These are phyloP conservation scores for Cenchrus americanus DNA, from an alignment of 176 grass and related monocot species.

Conservation along the genomic window DNA sequence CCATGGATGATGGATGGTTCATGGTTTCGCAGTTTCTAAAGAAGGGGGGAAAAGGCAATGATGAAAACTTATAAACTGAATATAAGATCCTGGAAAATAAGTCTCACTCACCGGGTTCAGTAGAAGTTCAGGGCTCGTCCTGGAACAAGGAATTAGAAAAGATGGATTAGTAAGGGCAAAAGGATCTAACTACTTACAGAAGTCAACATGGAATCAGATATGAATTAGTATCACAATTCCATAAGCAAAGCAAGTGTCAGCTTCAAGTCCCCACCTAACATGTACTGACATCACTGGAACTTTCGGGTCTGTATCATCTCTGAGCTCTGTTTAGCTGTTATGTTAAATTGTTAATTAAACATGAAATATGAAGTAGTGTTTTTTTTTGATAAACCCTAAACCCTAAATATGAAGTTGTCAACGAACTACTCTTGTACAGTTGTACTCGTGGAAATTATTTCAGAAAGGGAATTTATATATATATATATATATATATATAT, in stretches of 20 bases:
- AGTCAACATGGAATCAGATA: not conserved
- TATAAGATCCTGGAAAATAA: constrained; percentile 30
- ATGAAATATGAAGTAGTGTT: constrained; percentile 27
- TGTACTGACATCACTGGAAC: constrained; percentile 93
- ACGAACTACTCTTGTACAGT: constrained; percentile 51
- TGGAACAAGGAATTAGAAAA: constrained; percentile 55
- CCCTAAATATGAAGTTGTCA: constrained; percentile 31
- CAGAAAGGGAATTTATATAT: too few species aligned
- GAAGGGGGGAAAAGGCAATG: not conserved
- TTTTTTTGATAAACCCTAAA: too few species aligned
- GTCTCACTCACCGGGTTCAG: constrained; percentile 68
- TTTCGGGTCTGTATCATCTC: constrained; percentile 71
- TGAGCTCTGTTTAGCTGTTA: constrained; percentile 22
- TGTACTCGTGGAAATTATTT: constrained; percentile 47
- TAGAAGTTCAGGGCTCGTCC: constrained; percentile 82
- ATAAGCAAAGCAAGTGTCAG: constrained; percentile 72
- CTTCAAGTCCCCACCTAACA: constrained; percentile 66
- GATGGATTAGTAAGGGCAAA: not conserved
- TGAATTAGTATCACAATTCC: not conserved
- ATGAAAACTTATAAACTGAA: constrained; percentile 12
- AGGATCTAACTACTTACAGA: constrained; percentile 1
- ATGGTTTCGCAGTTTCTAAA: not conserved
- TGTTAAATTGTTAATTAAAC: constrained; percentile 12
- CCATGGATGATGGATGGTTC: not conserved
- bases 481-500: too few species aligned